These are phyloP conservation scores for Colletotrichum gigasporum DNA, from an alignment of 2,329 filamentous ascomycete genomes.

Conservation along the genomic window DNA sequence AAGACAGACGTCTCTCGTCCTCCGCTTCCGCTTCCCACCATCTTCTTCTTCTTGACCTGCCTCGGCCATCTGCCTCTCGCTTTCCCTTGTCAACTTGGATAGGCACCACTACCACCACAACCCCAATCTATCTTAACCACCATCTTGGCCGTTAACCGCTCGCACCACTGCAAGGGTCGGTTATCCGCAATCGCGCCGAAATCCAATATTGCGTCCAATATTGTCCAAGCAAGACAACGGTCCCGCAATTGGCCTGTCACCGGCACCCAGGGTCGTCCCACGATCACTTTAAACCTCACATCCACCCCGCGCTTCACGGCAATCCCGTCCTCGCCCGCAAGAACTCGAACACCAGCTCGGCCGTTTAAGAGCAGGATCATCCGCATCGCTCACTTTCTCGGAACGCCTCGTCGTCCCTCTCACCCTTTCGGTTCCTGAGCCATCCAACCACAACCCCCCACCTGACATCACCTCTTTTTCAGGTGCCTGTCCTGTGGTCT, in stretches of 20 bases:
- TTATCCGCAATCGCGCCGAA: slow-evolving; percentile 31
- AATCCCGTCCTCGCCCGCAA: slow-evolving; percentile 5
- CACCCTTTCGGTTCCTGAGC: slow-evolving; percentile 4
- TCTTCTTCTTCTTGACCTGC: neutral
- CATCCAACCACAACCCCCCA: neutral
- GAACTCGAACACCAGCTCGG: slow-evolving; percentile 16
- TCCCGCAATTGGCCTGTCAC: slow-evolving; percentile 31
- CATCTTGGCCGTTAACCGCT: slow-evolving; percentile 11
- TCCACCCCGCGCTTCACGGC: slow-evolving; percentile 26
- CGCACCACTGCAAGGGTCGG: slow-evolving; percentile 20
- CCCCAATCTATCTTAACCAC: slow-evolving; percentile 13
- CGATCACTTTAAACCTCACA: slow-evolving; percentile 28
- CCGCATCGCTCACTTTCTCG: neutral
- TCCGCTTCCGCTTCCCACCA: neutral
- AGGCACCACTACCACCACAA: too few species aligned
- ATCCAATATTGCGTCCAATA: slow-evolving; percentile 32
- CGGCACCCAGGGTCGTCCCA: slow-evolving; percentile 25
- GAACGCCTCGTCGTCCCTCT: slow-evolving; percentile 2
- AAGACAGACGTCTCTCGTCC: neutral
- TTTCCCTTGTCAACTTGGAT: slow-evolving; percentile 3
- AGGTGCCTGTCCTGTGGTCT: slow-evolving; percentile 20
- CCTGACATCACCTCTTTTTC: slow-evolving; percentile 25
- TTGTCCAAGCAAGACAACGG: slow-evolving; percentile 29
- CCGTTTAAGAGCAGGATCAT: slow-evolving; percentile 8
- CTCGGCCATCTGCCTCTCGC: neutral